Evolutionary conservation across 2,329 filamentous ascomycete species (phyloP).

Genomic region (Botrytis fragariae): DNA sequence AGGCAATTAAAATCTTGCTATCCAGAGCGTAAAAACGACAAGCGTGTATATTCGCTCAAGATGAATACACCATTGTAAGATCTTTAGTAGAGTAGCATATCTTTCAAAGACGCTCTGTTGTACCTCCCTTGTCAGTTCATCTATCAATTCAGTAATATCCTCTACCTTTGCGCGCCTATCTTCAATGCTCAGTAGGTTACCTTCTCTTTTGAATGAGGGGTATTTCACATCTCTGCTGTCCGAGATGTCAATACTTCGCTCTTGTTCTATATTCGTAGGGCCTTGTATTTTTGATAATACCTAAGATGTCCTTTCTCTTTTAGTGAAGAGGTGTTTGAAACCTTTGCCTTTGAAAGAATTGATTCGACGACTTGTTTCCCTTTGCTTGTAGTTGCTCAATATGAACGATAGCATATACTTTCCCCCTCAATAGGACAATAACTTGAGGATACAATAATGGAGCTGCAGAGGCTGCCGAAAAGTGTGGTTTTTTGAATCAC

Average conservation of each 20-base stretch:
- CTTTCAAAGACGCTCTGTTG: neutral
- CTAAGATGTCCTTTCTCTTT: neutral
- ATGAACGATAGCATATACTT: neutral
- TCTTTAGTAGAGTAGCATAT: neutral
- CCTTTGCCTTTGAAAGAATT: neutral
- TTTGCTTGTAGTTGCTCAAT: neutral
- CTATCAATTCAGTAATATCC: neutral
- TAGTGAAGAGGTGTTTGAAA: fast-evolving
- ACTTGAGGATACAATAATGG: neutral
- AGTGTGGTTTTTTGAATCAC: neutral
- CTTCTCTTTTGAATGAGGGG: neutral
- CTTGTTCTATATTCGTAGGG: neutral
- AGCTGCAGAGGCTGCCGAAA: neutral
- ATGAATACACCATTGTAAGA: neutral
- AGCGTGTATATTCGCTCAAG: neutral
- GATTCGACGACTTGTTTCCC: neutral
- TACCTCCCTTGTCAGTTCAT: neutral
- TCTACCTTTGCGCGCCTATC: neutral
- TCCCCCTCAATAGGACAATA: neutral
- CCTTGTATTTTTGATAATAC: neutral
- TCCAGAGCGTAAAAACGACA: neutral
- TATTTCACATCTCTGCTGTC: neutral
- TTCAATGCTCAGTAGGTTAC: neutral
- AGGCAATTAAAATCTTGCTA: neutral
- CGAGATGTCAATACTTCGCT: neutral